Percentiles rank a stretch among this genome's conserved stretches.
Conservation (phyloP, 2,329 filamentous ascomycete species). For the Sporothrix inflata region DNA sequence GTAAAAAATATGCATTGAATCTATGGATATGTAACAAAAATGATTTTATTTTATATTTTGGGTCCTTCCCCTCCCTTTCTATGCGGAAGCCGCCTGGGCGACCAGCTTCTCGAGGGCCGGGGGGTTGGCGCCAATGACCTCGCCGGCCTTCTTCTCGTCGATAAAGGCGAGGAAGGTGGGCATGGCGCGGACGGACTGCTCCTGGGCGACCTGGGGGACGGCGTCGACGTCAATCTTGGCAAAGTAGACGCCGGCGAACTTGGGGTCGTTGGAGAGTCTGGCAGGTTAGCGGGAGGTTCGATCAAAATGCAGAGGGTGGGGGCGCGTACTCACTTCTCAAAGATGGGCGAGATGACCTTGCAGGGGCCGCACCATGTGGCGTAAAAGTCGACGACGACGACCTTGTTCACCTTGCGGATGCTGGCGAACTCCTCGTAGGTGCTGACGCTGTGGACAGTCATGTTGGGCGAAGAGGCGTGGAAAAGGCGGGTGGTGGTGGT, state of each 20-base stretch:
- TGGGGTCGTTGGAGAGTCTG: conserved; percentile 59
- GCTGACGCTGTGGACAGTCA: conserved; percentile 32
- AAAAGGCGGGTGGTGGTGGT: conserved; percentile 23
- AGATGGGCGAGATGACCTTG: conserved; percentile 81
- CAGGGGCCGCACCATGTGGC: conserved; percentile 94
- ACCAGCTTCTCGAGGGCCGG: conserved; percentile 51
- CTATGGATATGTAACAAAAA: background rate
- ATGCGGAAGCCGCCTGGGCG: background rate
- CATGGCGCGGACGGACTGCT: conserved; percentile 86
- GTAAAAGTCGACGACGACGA: conserved; percentile 83
- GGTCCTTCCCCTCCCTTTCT: background rate
- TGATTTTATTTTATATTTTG: background rate
- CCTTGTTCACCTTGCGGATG: conserved; percentile 43
- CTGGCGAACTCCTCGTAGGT: conserved; percentile 41
- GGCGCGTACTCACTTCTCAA: conserved; percentile 60
- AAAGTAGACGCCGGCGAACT: conserved; percentile 64
- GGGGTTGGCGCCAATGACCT: conserved; percentile 83
- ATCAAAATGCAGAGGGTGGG: conserved; percentile 27
- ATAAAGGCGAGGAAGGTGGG: conserved; percentile 89
- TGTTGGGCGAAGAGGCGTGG: conserved; percentile 31
- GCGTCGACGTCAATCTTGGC: conserved; percentile 92
- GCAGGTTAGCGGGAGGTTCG: background rate
- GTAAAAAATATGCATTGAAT: conserved; percentile 1
- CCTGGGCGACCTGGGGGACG: conserved; percentile 71
- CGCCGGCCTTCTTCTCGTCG: conserved; percentile 70